These are phyloP conservation scores for Leptographium procerum DNA, from an alignment of 2,329 filamentous ascomycete species.

Conservation along the genomic window DNA sequence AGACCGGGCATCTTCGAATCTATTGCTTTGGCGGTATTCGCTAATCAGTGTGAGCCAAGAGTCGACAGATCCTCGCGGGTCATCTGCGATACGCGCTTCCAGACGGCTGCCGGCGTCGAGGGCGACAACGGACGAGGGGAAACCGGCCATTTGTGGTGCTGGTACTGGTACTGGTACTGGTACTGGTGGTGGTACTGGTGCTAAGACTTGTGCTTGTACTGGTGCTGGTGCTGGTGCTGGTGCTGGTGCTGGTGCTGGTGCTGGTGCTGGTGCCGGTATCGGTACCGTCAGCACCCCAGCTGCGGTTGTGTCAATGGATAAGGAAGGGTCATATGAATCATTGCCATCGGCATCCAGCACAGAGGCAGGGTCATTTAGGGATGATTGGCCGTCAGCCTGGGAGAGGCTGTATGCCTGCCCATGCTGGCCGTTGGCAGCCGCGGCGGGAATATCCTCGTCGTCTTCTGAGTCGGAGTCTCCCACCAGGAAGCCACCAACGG, in stretches of 20 bases:
- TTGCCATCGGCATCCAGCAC: constrained; percentile 16
- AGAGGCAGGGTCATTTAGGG: background rate
- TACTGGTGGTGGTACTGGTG: constrained; percentile 1
- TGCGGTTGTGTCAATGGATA: background rate
- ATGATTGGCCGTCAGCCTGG: background rate
- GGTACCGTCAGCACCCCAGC: background rate
- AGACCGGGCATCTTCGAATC: constrained; percentile 67
- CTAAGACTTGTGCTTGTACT: constrained; percentile 16
- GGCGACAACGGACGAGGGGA: constrained; percentile 16
- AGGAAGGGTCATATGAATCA: constrained; percentile 22
- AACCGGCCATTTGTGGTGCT: constrained; percentile 10
- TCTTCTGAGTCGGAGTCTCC: constrained; percentile 50
- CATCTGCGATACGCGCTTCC: constrained; percentile 84
- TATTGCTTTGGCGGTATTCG: constrained; percentile 71
- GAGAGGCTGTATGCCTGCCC: constrained; percentile 6
- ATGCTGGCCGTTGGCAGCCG: background rate
- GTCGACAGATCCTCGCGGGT: constrained; percentile 83
- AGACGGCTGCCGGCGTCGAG: constrained; percentile 68
- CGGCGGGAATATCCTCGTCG: constrained; percentile 17
- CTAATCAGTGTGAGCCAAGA: constrained; percentile 83
- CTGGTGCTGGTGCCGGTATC: constrained; percentile 4
- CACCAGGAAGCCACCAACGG: constrained; percentile 47
- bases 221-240: constrained; percentile 4
- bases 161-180: constrained; percentile 16
- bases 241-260: constrained; percentile 16